Conservation (phyloP, 192 early-diverging fungal species). For the Physocladia obscura region DNA sequence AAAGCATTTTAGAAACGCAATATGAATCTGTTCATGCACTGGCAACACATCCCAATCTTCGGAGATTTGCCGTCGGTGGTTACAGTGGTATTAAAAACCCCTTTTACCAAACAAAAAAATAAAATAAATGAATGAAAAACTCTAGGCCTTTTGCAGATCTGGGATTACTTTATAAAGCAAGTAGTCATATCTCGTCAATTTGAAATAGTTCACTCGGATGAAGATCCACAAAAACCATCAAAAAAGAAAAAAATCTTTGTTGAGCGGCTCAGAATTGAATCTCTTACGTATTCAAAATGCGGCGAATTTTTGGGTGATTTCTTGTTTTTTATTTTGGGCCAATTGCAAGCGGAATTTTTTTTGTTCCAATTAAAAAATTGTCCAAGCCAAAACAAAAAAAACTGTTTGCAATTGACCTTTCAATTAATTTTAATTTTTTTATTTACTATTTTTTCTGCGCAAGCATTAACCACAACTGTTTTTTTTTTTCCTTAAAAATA, state of each 20-base stretch:
- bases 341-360: too few species aligned
- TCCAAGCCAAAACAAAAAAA: too few species aligned
- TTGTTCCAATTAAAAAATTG: too few species aligned
- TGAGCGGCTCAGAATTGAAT: constrained; percentile 30
- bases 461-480: too few species aligned
- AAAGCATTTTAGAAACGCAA: constrained; percentile 43
- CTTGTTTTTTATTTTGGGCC: background rate
- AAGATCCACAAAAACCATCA: constrained; percentile 21
- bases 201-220: constrained; percentile 26
- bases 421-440: too few species aligned
- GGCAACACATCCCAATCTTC: constrained; percentile 37
- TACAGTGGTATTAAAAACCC: constrained; percentile 32
- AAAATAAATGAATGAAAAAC: too few species aligned
- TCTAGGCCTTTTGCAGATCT: constrained; percentile 46
- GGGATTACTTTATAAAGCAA: constrained; percentile 44
- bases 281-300: constrained; percentile 31
- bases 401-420: too few species aligned
- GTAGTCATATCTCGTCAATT: constrained; percentile 34
- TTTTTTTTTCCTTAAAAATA: background rate
- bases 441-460: too few species aligned
- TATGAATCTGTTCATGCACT: constrained; percentile 38
- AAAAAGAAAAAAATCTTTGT: constrained; percentile 16
- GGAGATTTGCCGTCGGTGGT: constrained; percentile 44
- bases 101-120: too few species aligned
- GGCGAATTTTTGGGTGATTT: constrained; percentile 39